These are phyloP conservation scores for Prinsepia uniflora DNA, from an alignment of 306 rosid genomes.

Conservation along the genomic window DNA sequence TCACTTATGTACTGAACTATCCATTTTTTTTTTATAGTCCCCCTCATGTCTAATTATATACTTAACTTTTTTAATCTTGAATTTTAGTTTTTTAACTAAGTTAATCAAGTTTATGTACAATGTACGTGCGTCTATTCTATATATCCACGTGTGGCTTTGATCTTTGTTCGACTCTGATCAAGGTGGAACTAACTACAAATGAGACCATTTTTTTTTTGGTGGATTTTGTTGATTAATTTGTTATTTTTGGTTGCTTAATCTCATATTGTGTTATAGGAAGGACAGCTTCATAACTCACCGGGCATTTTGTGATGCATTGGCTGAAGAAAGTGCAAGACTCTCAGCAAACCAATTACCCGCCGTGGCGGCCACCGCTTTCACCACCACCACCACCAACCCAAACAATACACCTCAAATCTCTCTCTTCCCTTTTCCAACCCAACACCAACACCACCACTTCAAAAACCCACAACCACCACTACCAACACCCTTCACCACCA, in stretches of 20 bases:
- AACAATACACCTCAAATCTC: slow-evolving; percentile 22
- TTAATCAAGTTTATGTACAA: background rate
- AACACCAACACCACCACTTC: slow-evolving; percentile 24
- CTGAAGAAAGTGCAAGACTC: slow-evolving; percentile 85
- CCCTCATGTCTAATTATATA: background rate
- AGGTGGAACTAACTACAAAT: no score
- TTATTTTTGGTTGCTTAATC: background rate
- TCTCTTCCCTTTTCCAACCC: slow-evolving; percentile 54
- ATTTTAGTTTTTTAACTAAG: no score
- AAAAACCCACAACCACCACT: background rate
- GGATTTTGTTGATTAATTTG: background rate
- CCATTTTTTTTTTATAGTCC: slow-evolving; percentile 19
- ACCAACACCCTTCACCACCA: slow-evolving; percentile 22
- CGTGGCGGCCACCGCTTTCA: background rate
- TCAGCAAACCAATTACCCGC: slow-evolving; percentile 44
- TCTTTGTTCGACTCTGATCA: background rate
- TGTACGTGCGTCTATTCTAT: background rate
- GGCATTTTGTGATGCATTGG: slow-evolving; percentile 95
- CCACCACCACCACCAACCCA: slow-evolving; percentile 24
- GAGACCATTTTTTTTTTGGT: no score
- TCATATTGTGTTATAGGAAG: slow-evolving; percentile 50
- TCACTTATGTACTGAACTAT: background rate
- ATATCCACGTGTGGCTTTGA: background rate
- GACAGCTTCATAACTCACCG: slow-evolving; percentile 95
- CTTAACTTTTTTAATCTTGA: background rate